Base-by-base conservation (phyloP, 495 filamentous ascomycete genomes). In the Penicillium antarcticum region DNA sequence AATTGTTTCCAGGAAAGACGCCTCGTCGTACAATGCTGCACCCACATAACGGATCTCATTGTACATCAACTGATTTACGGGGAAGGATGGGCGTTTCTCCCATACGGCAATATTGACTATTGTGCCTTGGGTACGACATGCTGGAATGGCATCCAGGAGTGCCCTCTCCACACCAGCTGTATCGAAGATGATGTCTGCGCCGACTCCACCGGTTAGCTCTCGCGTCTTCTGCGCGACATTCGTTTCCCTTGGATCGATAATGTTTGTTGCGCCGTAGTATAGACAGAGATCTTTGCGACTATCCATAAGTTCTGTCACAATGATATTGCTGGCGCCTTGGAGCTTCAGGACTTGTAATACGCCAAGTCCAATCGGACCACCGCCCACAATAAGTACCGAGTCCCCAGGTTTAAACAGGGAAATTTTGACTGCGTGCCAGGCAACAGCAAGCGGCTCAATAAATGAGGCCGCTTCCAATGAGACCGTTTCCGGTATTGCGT, bases 61-160 rank as follows among this genome's bases (percentile, higher is more conserved):
- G 31, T 75, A 75, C 49, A 77, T 67, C 39, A 80, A 23, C 26
- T 67, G 59, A 52, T 82, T 84, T 2, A 77, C 74, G 4, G 61
- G 52, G 18, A 85, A 64, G 7, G 64, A 65, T 13, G 74, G 72
- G 2, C 58, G 18, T 55, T 77, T 77, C 58, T 83, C 81, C 82
- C 82, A 86, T 21, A 85, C 73, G 1, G 83, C 80, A 41, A 86
- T 76, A 51, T 86, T 86, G 10, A 85, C 75, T 23, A 84, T 70
- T 0, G 80, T 83, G 4, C 83, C 83, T 35, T 75, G 64, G 4
- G 70, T 71, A 11, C 78, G 68, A 31, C 78, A 62, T 0, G 79
- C 70, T 34, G 70, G 60, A 31, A 82, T 71, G 2, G 76, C 79
- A 35, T 68, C 63, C 31, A 79, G 68, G 3, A 87, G 61, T 8